Evolutionary conservation across 2,329 filamentous ascomycete species (phyloP).

Genomic region (Colletotrichum spaethianum): DNA sequence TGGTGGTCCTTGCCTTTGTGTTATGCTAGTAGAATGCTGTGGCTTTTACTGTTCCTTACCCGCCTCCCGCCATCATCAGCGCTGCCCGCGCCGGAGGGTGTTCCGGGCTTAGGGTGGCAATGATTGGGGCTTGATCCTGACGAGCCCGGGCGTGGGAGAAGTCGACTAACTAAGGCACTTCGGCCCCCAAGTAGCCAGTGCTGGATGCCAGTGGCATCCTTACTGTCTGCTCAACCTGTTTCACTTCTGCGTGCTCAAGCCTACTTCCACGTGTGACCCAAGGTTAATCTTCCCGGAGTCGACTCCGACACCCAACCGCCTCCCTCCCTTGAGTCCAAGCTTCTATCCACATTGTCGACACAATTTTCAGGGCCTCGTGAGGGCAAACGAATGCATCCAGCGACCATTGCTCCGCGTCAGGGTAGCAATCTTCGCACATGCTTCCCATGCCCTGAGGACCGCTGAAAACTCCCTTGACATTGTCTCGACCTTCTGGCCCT

Average conservation of each 20-base stretch:
- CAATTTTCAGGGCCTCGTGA: background rate
- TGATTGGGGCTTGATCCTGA: background rate
- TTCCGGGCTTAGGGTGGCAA: background rate
- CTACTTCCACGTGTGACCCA: background rate
- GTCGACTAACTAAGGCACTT: background rate
- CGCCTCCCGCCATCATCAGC: background rate
- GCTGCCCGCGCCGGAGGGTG: background rate
- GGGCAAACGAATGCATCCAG: too few species aligned
- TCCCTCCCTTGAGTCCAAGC: background rate
- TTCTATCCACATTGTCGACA: background rate
- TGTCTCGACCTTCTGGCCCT: background rate
- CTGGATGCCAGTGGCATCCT: background rate
- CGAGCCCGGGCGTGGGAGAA: background rate
- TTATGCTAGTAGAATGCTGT: background rate
- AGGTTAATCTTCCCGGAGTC: background rate
- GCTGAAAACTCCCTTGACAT: background rate
- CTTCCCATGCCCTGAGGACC: too few species aligned
- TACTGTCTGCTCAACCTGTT: slow-evolving; percentile 5
- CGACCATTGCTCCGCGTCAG: too few species aligned
- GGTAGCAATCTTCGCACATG: too few species aligned
- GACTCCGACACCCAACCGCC: background rate
- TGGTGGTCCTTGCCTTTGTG: background rate
- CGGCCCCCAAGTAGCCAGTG: slow-evolving; percentile 20
- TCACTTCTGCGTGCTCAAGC: background rate
- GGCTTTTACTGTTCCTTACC: background rate